phyloP scores from a whole-genome alignment of 2,329 filamentous ascomycete genomes.

The Monilinia fructigena region DNA sequence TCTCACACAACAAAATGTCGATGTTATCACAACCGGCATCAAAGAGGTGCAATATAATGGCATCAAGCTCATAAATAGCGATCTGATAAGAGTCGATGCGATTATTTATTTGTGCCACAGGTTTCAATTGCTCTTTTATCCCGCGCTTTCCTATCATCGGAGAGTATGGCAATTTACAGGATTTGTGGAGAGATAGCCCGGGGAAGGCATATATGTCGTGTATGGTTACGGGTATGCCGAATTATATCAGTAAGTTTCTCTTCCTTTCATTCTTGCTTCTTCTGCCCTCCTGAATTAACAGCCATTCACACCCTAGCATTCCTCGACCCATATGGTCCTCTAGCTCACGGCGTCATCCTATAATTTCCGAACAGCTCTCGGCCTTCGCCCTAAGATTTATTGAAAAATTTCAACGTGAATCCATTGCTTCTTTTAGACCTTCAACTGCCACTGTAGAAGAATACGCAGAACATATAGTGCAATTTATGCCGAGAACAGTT shows the following conservation, averaged over 20 bases:
- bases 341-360: constrained; percentile 39
- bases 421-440: constrained; percentile 46
- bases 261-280: not conserved
- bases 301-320: constrained; percentile 26
- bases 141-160: constrained; percentile 36
- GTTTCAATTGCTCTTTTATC: constrained; percentile 37
- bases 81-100: constrained; percentile 39
- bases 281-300: too few species aligned
- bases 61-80: constrained; percentile 44
- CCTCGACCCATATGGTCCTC: constrained; percentile 38
- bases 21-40: constrained; percentile 50
- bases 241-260: constrained; percentile 30
- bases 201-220: constrained; percentile 41
- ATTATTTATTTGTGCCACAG: constrained; percentile 44
- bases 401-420: constrained; percentile 44
- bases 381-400: constrained; percentile 53
- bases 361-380: constrained; percentile 47
- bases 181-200: constrained; percentile 35
- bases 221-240: constrained; percentile 34
- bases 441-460: constrained; percentile 32
- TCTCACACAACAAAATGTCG: constrained; percentile 50
- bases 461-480: too few species aligned
- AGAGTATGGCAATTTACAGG: constrained; percentile 24
- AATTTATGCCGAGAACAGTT: too few species aligned
- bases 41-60: constrained; percentile 47